Conservation (phyloP, 1,284 basidiomycete genomes). For the Pyrrhoderma noxium region DNA sequence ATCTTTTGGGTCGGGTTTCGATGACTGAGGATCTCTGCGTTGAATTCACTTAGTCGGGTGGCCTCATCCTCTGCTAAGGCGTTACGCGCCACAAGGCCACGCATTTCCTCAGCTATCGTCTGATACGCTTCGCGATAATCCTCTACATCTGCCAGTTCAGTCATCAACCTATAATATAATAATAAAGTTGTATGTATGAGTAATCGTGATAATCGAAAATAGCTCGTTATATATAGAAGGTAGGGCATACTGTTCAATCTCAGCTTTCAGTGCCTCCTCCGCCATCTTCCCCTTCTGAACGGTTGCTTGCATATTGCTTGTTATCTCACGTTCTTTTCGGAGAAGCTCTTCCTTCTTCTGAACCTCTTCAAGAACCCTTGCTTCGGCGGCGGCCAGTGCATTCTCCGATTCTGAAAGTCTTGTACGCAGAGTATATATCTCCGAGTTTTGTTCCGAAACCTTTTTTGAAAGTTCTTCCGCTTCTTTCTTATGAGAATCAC, state of each 20-base stretch:
- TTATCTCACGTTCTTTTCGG: conserved; percentile 45
- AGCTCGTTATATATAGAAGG: neutral
- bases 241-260: conserved; percentile 53
- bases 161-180: conserved; percentile 37
- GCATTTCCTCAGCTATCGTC: conserved; percentile 53
- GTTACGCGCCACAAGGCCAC: conserved; percentile 55
- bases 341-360: conserved; percentile 25
- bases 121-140: conserved; percentile 63
- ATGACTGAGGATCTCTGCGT: conserved; percentile 70
- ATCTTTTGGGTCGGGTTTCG: conserved; percentile 69
- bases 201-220: neutral
- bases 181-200: neutral
- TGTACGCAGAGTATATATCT: conserved; percentile 25
- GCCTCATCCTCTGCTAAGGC: conserved; percentile 69
- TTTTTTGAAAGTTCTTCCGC: conserved; percentile 23
- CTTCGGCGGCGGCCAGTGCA: conserved; percentile 22
- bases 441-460: conserved; percentile 26
- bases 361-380: conserved; percentile 23
- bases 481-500: neutral
- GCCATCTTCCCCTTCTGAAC: conserved; percentile 49
- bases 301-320: conserved; percentile 39
- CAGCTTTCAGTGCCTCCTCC: conserved; percentile 53
- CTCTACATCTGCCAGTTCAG: conserved; percentile 50
- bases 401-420: conserved; percentile 25
- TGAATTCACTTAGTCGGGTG: conserved; percentile 57